These are phyloP conservation scores for Halophytophthora polymorphica DNA, from an alignment of 352 stramenopile species.

Conservation along the genomic window DNA sequence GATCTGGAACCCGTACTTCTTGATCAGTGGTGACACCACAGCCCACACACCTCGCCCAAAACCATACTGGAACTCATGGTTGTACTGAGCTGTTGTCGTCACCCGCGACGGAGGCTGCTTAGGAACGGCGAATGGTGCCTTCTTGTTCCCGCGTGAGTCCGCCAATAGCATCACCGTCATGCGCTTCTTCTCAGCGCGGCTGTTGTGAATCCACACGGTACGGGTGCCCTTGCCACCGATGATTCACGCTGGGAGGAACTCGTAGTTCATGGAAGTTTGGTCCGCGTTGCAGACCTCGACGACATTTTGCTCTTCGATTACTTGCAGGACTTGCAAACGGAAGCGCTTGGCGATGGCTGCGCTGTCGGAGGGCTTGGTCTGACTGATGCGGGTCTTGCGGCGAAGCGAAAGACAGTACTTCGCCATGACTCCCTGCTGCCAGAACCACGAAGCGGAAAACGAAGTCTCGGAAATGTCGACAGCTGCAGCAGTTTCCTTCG, in stretches of 20 bases:
- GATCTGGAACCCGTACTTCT: constrained; percentile 7
- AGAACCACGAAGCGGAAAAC: constrained; percentile 5
- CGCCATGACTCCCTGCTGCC: constrained; percentile 3
- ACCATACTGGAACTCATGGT: constrained; percentile 8
- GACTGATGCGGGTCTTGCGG: constrained; percentile 5
- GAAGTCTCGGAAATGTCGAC: too few species aligned
- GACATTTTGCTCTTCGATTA: constrained; percentile 2
- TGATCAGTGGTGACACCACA: constrained; percentile 4
- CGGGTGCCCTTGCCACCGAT: constrained; percentile 4
- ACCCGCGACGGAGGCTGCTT: constrained; percentile 10
- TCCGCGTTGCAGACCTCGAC: constrained; percentile 17
- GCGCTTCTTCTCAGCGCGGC: constrained; percentile 11
- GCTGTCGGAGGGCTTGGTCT: constrained; percentile 2
- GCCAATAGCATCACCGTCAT: constrained; percentile 17
- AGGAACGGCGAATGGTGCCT: constrained; percentile 10
- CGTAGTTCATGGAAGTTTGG: constrained; percentile 25
- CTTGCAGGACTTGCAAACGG: constrained; percentile 1
- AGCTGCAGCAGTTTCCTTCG: background rate
- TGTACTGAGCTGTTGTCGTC: background rate
- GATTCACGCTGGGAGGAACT: constrained; percentile 15
- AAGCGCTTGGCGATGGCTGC: background rate
- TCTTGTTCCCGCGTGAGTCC: constrained; percentile 9
- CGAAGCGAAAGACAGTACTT: constrained; percentile 2
- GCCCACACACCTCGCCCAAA: constrained; percentile 20
- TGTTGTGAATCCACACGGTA: constrained; percentile 19